Evolutionary conservation across 2,329 filamentous ascomycete species (phyloP), one percentile per base, ranked within the genome.

Genomic region (Apiospora rasikravindrae): DNA sequence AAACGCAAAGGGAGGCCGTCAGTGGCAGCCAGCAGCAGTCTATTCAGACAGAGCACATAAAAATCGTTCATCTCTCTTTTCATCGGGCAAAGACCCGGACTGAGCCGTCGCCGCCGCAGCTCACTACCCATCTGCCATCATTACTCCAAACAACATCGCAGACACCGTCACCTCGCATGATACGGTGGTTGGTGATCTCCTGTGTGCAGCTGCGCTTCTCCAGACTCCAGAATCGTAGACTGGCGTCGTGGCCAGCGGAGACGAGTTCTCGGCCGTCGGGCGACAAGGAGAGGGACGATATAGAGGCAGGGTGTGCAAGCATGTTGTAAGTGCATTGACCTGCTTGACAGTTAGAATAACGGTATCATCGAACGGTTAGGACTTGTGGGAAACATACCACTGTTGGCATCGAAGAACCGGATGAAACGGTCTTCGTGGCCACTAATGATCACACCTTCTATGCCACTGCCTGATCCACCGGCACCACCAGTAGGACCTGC

Each of bases 241-340:
- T 96, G 70, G 96, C 96, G 81, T 99, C 96, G 81, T 99, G 96
- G 29, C 96, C 96, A 1, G 95, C 96, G 66, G 95, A 98, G 68
- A 99, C 96, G 14, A 98, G 92, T 85, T 99, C 96, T 72, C 93
- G 92, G 66, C 96, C 95, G 79, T 98, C 96, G 19, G 96, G 96
- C 76, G 94, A 98, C 26, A 99, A 89, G 0, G 94, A 97, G 6
- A 99, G 88, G 37, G 94, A 93, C 1, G 96, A 97, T 76, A 99
- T 98, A 71, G 96, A 92, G 3, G 95, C 93, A 0, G 96, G 95
- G 78, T 99, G 96, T 7, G 96, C 96, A 73, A 98, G 90, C 96
- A 99, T 99, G 79, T 93, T 97, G 84, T 99, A 99, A 75, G 96
- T 98, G 84, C 95, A 98, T 94, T 99, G 96, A 72, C 96, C 96